phyloP scores from a whole-genome alignment of 495 filamentous ascomycete genomes.

The Penicillium paxilli region DNA sequence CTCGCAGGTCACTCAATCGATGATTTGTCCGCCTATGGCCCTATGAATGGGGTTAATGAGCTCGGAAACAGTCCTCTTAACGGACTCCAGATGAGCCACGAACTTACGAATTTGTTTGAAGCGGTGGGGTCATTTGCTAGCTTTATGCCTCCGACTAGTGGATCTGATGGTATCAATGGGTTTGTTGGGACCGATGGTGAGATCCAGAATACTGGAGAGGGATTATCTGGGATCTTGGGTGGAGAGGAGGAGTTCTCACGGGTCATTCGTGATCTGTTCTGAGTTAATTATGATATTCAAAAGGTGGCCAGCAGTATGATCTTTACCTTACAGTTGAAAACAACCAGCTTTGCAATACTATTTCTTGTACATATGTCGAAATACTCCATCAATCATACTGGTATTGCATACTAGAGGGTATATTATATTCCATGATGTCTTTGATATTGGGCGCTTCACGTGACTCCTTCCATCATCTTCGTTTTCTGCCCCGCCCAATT shows the following conservation, averaged over 20 bases:
- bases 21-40: constrained; percentile 55
- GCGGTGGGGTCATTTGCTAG: constrained; percentile 60
- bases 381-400: no score
- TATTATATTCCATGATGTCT: no score
- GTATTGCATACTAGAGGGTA: no score
- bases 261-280: constrained; percentile 68
- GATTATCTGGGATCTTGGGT: constrained; percentile 52
- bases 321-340: no score
- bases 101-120: constrained; percentile 69
- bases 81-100: constrained; percentile 61
- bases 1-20: constrained; percentile 69
- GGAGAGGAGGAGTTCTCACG: constrained; percentile 64
- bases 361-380: no score
- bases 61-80: constrained; percentile 62
- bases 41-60: constrained; percentile 41
- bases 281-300: constrained; percentile 8
- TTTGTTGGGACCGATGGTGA: constrained; percentile 45
- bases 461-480: not conserved
- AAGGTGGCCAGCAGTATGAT: no score
- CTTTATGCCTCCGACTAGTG: constrained; percentile 37
- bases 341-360: no score
- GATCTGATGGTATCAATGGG: constrained; percentile 41
- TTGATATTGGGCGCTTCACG: no score
- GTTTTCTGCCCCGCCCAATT: constrained; percentile 8
- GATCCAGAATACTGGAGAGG: constrained; percentile 46